Evolutionary conservation across 148 eudicot species (phyloP).

Genomic region (Amaranthus hypochondriacus): DNA sequence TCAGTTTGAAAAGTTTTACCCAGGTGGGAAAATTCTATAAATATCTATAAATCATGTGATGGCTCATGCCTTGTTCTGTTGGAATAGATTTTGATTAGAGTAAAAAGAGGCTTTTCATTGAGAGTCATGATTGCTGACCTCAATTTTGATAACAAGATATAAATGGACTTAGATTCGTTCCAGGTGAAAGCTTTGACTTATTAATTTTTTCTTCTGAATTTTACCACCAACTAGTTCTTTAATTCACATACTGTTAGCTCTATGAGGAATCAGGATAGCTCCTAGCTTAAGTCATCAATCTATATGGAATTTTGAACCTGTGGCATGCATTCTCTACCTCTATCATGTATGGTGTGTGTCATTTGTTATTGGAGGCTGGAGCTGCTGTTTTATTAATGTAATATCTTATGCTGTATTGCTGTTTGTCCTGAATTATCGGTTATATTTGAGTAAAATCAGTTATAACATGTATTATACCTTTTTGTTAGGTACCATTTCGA

Average conservation of each 20-base stretch:
- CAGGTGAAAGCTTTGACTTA: too few relatives aligned
- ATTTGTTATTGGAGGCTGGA: background rate
- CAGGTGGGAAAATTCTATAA: too few relatives aligned
- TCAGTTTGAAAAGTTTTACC: too few relatives aligned
- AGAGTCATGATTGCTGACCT: background rate
- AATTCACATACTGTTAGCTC: background rate
- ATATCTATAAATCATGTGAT: too few relatives aligned
- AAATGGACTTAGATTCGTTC: too few relatives aligned
- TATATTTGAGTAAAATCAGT: background rate
- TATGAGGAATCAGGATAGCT: background rate
- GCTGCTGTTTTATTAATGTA: background rate
- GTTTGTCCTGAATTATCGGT: background rate
- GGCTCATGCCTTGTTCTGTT: background rate
- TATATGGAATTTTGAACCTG: background rate
- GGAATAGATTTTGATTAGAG: background rate
- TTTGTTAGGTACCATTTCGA: conserved; percentile 77
- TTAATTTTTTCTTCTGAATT: background rate
- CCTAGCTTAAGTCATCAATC: background rate
- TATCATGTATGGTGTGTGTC: background rate
- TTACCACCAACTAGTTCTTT: background rate
- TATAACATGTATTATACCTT: conserved; percentile 10
- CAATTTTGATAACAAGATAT: background rate
- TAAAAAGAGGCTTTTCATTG: background rate
- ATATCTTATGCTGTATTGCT: background rate
- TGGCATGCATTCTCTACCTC: background rate